Evolutionary conservation across 2,329 filamentous ascomycete species (phyloP), one percentile per base, ranked within the genome.

Genomic region (Emmonsia crescens): DNA sequence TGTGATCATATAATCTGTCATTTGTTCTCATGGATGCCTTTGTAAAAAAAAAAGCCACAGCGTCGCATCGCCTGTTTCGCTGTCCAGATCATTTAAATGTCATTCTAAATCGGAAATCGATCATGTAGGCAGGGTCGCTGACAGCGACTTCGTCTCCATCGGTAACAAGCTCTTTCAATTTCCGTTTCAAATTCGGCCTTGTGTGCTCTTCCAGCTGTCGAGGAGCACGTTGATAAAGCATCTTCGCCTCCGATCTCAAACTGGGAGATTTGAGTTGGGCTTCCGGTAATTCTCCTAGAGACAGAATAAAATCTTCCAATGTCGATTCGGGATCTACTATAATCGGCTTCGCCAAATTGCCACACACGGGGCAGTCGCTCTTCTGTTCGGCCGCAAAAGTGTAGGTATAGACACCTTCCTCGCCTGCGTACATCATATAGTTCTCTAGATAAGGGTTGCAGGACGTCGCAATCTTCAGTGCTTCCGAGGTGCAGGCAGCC

Each of bases 391-490:
- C 91, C 70, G 91, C 87, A 74, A 97, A 99, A 0, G 94, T 99
- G 75, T 96, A 96, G 0, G 94, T 99, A 78, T 99, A 99, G 66
- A 99, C 88, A 66, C 89, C 84, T 70, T 96, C 93, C 70, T 97
- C 92, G 55, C 95, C 94, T 14, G 91, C 96, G 75, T 99, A 99
- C 89, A 96, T 96, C 92, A 97, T 97, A 78, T 99, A 99, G 74
- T 96, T 96, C 61, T 88, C 88, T 19, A 99, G 80, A 65, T 86
- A 87, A 0, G 93, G 91, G 38, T 93, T 94, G 44, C 87, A 85
- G 57, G 82, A 85, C 16, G 90, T 96, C 49, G 88, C 89, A 65
- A 99, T 89, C 77, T 99, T 99, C 77, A 97, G 86, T 1, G 92
- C 93, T 76, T 99, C 94, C 67, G 96, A 97, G 76, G 94, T 97